Evolutionary conservation across 371 early-diverging fungal species (phyloP), one percentile per base, ranked within the genome.

Genomic region (Quaeritorhiza haematococci): DNA sequence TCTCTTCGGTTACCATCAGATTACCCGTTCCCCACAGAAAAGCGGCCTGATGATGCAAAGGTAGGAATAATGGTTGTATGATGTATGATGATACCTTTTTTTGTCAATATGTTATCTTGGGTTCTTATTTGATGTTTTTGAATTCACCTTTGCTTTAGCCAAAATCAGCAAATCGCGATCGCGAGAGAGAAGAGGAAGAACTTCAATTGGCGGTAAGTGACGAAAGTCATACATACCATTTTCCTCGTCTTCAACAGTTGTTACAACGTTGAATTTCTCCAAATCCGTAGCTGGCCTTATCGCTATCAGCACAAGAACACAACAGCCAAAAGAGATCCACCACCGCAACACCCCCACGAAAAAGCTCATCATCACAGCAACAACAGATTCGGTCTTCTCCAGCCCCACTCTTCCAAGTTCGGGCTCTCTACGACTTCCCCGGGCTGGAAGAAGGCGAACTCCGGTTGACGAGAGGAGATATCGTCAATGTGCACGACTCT

Each of bases 131-230:
- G 17, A 28, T n/a, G 32, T 47, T 32, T 50, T 19, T n/a, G 33
- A 41, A 33, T 49, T 46, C 35, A 53, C 47, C 41, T 19, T 28
- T 15, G 44, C n/a, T 41, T 44, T 38, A 32, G 35, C 27, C 45
- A 58, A 45, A 30, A 24, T 30, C 26, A 50, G n/a, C 58, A 1
- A 38, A 58, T 84, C 26, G 85, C 85, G 45, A 85, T 82, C n/a
- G n/a, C 59, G 84, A 87, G 62, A 88, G 89, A 59, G 96, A 96
- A 65, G 90, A 92, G 53, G 93, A 93, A 42, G 91, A 94, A 34
- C 69, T 93, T 49, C 89, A 94, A 68, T 69, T 94, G 53, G 95
- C 95, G 7, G 69, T 74, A 62, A 58, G 49, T n/a, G 32, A 26
- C 10, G 7, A 5, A 7, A 33, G 28, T 24, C 24, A 34, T 34